phyloP scores from a whole-genome alignment of 495 filamentous ascomycete genomes.

The Daldinia caldariorum region DNA sequence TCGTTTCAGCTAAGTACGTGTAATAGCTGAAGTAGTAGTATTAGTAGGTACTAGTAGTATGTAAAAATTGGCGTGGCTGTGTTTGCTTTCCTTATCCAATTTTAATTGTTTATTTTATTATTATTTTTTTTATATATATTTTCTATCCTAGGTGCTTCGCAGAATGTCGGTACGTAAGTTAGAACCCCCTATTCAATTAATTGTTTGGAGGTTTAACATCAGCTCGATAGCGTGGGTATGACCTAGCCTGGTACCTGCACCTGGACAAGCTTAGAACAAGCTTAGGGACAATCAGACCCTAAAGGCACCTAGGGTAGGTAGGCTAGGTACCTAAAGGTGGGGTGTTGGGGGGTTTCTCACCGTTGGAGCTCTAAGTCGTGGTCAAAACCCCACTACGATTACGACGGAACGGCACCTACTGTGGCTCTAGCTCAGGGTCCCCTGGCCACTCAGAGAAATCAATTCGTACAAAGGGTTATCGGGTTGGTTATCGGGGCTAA shows the following conservation, averaged over 20 bases:
- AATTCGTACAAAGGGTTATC: constrained; percentile 34
- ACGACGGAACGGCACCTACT: constrained; percentile 35
- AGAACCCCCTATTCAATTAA: constrained; percentile 21
- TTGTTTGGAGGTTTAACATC: constrained; percentile 12
- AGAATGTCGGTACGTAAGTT: background rate
- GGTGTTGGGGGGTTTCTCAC: constrained; percentile 20
- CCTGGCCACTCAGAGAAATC: constrained; percentile 34
- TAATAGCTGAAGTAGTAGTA: background rate
- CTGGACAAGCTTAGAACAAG: constrained; percentile 1
- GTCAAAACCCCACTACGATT: constrained; percentile 30
- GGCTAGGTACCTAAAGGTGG: background rate
- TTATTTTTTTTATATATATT: too few relatives aligned
- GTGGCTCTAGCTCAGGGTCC: constrained; percentile 30
- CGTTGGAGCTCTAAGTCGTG: constrained; percentile 3
- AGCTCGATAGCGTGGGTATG: background rate
- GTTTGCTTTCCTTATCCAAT: background rate
- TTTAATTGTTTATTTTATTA: background rate
- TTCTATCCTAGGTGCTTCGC: background rate
- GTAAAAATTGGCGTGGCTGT: background rate
- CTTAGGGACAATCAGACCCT: background rate
- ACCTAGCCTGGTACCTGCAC: background rate
- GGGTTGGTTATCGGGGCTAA: constrained; percentile 15
- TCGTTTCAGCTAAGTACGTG: background rate
- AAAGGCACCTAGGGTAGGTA: background rate
- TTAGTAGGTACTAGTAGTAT: background rate